A percentile compares a stretch with the other conserved stretches of the same genome.
These are phyloP conservation scores for Rubroboletus pulcherrimus DNA, from an alignment of 768 basidiomycete species.

Conservation along the genomic window DNA sequence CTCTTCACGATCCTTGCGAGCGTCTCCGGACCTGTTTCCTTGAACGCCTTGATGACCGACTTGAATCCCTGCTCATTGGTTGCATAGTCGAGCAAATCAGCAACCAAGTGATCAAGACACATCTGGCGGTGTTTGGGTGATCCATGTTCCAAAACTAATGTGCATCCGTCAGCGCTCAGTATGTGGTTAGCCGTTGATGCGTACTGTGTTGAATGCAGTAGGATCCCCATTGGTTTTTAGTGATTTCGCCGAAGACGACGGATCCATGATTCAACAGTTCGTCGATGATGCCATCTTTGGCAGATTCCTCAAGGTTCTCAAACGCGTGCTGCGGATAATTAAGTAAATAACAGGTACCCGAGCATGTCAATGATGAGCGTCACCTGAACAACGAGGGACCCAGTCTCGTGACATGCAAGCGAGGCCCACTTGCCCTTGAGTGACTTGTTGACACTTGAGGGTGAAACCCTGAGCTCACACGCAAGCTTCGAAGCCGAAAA, in stretches of 20 bases:
- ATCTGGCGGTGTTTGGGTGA: slow-evolving; percentile 69
- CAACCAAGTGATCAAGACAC: slow-evolving; percentile 74
- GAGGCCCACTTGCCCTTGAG: slow-evolving; percentile 87
- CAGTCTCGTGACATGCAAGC: slow-evolving; percentile 86
- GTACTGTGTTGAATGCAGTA: slow-evolving; percentile 84
- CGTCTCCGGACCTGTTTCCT: slow-evolving; percentile 77
- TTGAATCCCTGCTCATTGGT: slow-evolving; percentile 86
- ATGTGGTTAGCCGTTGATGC: slow-evolving; percentile 26
- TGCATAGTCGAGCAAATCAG: slow-evolving; percentile 73
- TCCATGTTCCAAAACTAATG: slow-evolving; percentile 77
- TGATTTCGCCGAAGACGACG: slow-evolving; percentile 65
- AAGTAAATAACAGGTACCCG: slow-evolving; percentile 10
- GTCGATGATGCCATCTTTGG: slow-evolving; percentile 81
- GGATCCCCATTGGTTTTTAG: slow-evolving; percentile 87
- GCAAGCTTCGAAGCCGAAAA: not conserved
- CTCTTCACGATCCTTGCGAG: slow-evolving; percentile 70
- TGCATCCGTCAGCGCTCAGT: slow-evolving; percentile 1
- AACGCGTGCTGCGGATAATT: slow-evolving; percentile 61
- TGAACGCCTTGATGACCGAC: slow-evolving; percentile 81
- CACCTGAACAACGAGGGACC: slow-evolving; percentile 85
- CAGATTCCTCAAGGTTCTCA: slow-evolving; percentile 78
- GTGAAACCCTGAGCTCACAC: slow-evolving; percentile 2
- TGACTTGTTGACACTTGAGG: slow-evolving; percentile 74
- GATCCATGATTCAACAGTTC: slow-evolving; percentile 75
- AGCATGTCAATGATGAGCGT: slow-evolving; percentile 1